phyloP scores from a whole-genome alignment of 1,284 basidiomycete genomes.

The Pseudozyma thailandica region DNA sequence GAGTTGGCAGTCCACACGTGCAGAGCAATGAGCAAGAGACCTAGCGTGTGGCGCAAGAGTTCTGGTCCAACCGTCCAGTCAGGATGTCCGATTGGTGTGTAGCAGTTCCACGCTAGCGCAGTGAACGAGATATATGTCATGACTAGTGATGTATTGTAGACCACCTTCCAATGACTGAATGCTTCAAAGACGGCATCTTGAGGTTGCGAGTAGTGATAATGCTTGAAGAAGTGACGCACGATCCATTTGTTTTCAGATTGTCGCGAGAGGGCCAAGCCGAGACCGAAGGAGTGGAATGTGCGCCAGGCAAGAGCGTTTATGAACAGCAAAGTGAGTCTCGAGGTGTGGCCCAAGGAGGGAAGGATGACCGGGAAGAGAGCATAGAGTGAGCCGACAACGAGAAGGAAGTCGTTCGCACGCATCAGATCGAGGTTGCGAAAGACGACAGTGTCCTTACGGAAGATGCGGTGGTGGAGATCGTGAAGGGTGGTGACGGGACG shows the following conservation, averaged over 20 bases:
- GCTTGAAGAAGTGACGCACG: conserved; percentile 91
- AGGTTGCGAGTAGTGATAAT: conserved; percentile 69
- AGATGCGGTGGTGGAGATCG: conserved; percentile 89
- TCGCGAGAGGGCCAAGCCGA: conserved; percentile 83
- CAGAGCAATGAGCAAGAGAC: conserved; percentile 78
- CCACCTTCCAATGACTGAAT: conserved; percentile 91
- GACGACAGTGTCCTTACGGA: conserved; percentile 85
- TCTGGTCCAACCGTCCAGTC: conserved; percentile 90
- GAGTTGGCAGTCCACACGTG: conserved; percentile 92
- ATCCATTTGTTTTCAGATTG: conserved; percentile 89
- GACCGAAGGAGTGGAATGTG: conserved; percentile 85
- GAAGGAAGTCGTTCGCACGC: conserved; percentile 77
- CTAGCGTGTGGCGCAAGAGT: conserved; percentile 77
- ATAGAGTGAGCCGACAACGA: conserved; percentile 75
- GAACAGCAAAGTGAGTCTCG: conserved; percentile 76
- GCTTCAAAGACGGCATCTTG: conserved; percentile 78
- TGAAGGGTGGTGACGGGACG: conserved; percentile 73
- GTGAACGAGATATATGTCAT: conserved; percentile 80
- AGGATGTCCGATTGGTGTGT: conserved; percentile 50
- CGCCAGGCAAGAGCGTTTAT: conserved; percentile 87
- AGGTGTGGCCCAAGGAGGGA: conserved; percentile 33
- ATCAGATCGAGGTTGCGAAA: conserved; percentile 85
- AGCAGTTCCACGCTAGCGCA: conserved; percentile 58
- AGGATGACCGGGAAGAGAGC: conserved; percentile 69
- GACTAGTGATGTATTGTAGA: conserved; percentile 90